Percentiles rank a stretch among this genome's conserved stretches.
Conservation (phyloP, 495 filamentous ascomycete genomes). For the Tuber brumale region DNA sequence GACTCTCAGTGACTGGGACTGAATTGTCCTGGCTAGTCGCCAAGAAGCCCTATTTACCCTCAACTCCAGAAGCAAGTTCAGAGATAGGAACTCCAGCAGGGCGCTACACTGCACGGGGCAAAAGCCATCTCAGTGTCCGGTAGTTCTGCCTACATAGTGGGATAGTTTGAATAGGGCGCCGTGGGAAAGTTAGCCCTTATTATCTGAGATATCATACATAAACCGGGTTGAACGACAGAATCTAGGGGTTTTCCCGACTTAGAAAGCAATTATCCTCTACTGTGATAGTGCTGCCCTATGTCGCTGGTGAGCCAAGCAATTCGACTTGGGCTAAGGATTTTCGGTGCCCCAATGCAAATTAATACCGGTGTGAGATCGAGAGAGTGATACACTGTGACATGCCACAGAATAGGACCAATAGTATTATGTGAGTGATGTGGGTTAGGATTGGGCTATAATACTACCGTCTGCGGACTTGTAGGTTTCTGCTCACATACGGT, state of each 20-base stretch:
- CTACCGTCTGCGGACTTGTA: neutral
- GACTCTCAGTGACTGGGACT: too few species aligned
- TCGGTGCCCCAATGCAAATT: too few species aligned
- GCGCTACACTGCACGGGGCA: neutral
- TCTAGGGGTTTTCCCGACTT: neutral
- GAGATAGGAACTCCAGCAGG: neutral
- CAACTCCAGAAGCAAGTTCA: neutral
- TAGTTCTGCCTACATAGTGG: neutral
- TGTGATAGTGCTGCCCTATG: neutral
- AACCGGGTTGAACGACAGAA: neutral
- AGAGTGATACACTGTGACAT: too few species aligned
- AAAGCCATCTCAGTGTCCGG: neutral
- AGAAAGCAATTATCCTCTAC: neutral
- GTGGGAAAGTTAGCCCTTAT: neutral
- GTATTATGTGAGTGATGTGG: too few species aligned
- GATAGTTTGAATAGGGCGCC: neutral
- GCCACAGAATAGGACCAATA: too few species aligned
- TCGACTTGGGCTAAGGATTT: neutral
- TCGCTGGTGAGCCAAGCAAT: neutral
- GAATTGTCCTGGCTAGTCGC: too few species aligned
- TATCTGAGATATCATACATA: neutral
- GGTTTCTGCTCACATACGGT: neutral
- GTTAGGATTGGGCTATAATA: too few species aligned
- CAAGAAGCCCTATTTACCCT: neutral
- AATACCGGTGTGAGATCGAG: too few species aligned